Conservation (phyloP, 805 yeast genomes). For the Candida oleophila region DNA sequence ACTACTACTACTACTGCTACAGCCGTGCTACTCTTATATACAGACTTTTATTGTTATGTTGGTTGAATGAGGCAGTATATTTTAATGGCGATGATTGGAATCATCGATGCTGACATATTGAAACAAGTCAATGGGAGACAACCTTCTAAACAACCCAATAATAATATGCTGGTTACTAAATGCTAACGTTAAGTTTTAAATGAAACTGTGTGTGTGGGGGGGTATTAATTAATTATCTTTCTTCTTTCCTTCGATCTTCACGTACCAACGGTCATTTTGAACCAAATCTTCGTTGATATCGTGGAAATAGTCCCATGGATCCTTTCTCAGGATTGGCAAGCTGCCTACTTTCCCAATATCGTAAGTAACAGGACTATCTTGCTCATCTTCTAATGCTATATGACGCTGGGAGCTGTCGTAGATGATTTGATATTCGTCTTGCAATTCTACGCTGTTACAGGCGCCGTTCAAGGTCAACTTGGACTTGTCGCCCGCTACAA, state of each 20-base stretch:
- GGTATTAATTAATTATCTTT: too few relatives aligned
- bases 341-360: constrained; percentile 22
- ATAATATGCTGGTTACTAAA: neutral
- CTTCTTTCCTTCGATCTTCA: neutral
- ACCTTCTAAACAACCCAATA: too few relatives aligned
- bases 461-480: constrained; percentile 37
- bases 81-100: neutral
- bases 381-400: constrained; percentile 16
- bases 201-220: too few relatives aligned
- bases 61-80: too few relatives aligned
- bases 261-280: constrained; percentile 20
- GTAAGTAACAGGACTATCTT: constrained; percentile 24
- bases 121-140: neutral
- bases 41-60: neutral
- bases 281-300: constrained; percentile 17
- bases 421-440: constrained; percentile 37
- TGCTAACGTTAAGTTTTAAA: too few relatives aligned
- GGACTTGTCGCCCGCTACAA: constrained; percentile 21
- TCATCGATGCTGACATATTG: neutral
- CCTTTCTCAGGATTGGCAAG: constrained; percentile 42
- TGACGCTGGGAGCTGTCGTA: constrained; percentile 26
- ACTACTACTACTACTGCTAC: too few relatives aligned
- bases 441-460: constrained; percentile 31
- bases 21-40: neutral
- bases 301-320: constrained; percentile 31